Conservation (phyloP, 129 eudicot species). For the Chrysanthemum makinoi region DNA sequence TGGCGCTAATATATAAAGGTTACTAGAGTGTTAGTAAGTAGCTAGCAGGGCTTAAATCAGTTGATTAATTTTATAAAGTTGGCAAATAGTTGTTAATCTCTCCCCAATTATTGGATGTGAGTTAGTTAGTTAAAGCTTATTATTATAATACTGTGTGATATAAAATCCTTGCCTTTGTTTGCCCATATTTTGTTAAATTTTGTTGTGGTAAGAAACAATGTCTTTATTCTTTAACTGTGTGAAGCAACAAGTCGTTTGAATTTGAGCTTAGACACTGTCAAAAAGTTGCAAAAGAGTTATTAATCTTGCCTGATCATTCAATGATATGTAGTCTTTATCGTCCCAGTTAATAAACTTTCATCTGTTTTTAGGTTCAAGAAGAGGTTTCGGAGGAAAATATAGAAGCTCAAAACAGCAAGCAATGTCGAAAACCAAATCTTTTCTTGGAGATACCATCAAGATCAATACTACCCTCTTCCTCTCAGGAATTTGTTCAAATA, state of each 20-base stretch:
- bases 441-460: slow-evolving; percentile 83
- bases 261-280: too few relatives aligned
- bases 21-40: not conserved
- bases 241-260: too few relatives aligned
- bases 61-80: slow-evolving; percentile 2
- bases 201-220: not conserved
- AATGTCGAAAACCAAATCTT: slow-evolving; percentile 64
- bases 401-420: slow-evolving; percentile 49
- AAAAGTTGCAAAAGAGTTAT: not conserved
- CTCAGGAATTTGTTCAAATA: slow-evolving; percentile 53
- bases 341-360: slow-evolving; percentile 10
- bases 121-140: slow-evolving; percentile 17
- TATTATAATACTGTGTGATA: slow-evolving; percentile 12
- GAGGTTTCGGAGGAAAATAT: slow-evolving; percentile 34
- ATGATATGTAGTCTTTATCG: slow-evolving; percentile 1
- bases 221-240: too few relatives aligned
- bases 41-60: not conserved
- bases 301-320: not conserved
- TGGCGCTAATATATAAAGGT: not conserved
- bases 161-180: not conserved
- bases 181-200: not conserved
- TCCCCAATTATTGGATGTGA: slow-evolving; percentile 30
- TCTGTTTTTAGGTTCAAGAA: slow-evolving; percentile 40
- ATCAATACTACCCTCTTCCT: slow-evolving; percentile 47
- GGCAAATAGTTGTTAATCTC: not conserved